Conservation (phyloP, 352 stramenopile species). For the Pythium rishiriense region DNA sequence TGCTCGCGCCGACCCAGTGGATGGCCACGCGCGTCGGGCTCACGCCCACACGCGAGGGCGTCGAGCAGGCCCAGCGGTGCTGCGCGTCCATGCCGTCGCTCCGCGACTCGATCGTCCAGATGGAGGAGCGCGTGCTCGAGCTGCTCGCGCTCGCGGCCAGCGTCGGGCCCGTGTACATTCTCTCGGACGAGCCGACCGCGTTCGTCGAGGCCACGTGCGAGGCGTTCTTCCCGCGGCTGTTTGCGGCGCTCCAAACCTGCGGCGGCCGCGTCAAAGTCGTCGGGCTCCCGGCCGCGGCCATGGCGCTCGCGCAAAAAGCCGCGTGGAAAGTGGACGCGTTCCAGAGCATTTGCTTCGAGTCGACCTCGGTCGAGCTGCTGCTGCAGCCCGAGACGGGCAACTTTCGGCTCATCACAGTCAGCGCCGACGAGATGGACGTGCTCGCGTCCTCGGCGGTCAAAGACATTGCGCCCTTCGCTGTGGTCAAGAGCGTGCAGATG, state of each 20-base stretch:
- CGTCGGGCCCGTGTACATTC: slow-evolving; percentile 43
- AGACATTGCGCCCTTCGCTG: slow-evolving; percentile 37
- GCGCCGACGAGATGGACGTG: slow-evolving; percentile 35
- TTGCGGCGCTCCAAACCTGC: slow-evolving; percentile 29
- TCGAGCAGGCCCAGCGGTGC: slow-evolving; percentile 28
- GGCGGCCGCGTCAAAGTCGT: slow-evolving; percentile 46
- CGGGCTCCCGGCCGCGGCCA: slow-evolving; percentile 34
- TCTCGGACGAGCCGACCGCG: slow-evolving; percentile 37
- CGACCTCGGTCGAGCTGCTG: slow-evolving; percentile 29
- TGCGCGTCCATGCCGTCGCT: slow-evolving; percentile 26
- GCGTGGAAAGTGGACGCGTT: slow-evolving; percentile 52
- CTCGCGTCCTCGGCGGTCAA: slow-evolving; percentile 27
- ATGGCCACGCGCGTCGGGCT: slow-evolving; percentile 39
- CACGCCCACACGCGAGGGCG: slow-evolving; percentile 17
- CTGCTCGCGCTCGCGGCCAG: slow-evolving; percentile 34
- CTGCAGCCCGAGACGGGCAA: slow-evolving; percentile 20
- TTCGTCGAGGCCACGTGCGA: slow-evolving; percentile 48
- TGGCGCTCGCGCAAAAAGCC: slow-evolving; percentile 37
- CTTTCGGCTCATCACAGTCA: slow-evolving; percentile 35
- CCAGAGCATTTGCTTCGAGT: slow-evolving; percentile 45
- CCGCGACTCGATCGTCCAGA: slow-evolving; percentile 27
- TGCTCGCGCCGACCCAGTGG: slow-evolving; percentile 46
- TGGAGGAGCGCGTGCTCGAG: slow-evolving; percentile 39
- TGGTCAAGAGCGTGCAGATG: slow-evolving; percentile 44
- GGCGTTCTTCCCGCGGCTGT: slow-evolving; percentile 51